Base-by-base conservation (phyloP, 306 rosid species). In the Ochetophila trinervis region DNA sequence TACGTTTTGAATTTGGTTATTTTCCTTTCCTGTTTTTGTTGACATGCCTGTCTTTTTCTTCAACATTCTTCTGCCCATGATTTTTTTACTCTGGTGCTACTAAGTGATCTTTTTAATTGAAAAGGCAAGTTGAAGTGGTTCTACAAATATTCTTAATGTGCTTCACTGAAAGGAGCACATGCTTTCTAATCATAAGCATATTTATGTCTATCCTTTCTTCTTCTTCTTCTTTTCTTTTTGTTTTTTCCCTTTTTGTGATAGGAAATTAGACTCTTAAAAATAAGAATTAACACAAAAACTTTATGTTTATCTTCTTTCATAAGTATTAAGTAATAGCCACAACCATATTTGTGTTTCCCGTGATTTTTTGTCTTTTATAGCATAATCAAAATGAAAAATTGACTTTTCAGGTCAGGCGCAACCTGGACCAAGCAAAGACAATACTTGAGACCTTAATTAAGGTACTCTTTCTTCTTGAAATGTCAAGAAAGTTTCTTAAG, bases 381-480 rank as follows among this genome's bases (percentile, higher is more conserved):
- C 45, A 40, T 40, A 40, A 40, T 40, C 12, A 12, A 40, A 40
- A 40, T 40, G 45, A 54, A 51, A 51, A 22, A 60, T 75, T 66
- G 70, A n/a, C 15, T 62, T 63, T 57, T 63, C 83, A 91, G 97
- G 97, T 91, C 52, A 82, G 98, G 81, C 98, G 98, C 82, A 91
- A 91, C 85, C 90, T 91, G 62, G 96, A 91, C 69, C 98, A 91
- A 83, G 98, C 98, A 34, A 91, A 91, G 86, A 87, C 90, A 77
- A 76, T 91, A 63, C 63, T 88, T 77, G 96, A 91, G 65, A 84
- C 98, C 67, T 76, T 91, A 79, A 91, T 91, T 66, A 88, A 88
- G 97, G 97, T 91, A 70, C 55, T 69, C 40, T 67, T 35, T 54
- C 55, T 66, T 47, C 37, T 57, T 68, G 72, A 42, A 72, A 63